These are phyloP conservation scores for Bryum argenteum DNA, from an alignment of 225 moss, liverwort and hornwort genomes.

Conservation along the genomic window DNA sequence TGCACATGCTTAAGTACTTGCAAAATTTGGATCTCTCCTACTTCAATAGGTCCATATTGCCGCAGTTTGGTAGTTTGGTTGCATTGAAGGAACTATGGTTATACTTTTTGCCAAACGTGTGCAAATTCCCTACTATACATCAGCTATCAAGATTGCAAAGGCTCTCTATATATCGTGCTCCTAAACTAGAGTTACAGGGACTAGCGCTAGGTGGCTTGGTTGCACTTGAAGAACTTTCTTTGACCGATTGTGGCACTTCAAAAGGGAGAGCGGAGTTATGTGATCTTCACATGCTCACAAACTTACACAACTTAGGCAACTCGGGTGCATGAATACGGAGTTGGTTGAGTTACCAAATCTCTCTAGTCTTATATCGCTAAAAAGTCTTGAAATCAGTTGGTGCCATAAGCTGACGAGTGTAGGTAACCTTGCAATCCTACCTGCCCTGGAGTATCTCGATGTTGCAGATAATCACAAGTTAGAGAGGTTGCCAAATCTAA, in stretches of 20 bases:
- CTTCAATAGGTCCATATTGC: neutral
- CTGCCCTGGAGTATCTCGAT: neutral
- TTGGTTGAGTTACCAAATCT: too few relatives aligned
- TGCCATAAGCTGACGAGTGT: slow-evolving; percentile 7
- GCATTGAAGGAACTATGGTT: neutral
- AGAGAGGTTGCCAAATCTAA: slow-evolving; percentile 1
- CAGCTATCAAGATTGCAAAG: neutral
- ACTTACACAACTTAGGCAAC: neutral
- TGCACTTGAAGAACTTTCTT: neutral
- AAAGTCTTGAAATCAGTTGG: neutral
- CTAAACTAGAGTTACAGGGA: neutral
- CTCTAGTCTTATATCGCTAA: neutral
- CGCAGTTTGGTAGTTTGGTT: neutral
- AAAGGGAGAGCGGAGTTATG: neutral
- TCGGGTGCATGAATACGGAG: too few relatives aligned
- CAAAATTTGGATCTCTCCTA: neutral
- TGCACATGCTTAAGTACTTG: neutral
- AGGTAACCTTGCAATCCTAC: neutral
- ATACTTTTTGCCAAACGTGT: neutral
- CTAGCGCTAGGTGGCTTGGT: neutral
- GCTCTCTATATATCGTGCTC: neutral
- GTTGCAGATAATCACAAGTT: neutral
- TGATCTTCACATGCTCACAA: neutral
- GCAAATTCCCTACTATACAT: neutral
- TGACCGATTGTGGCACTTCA: neutral